phyloP scores from a whole-genome alignment of 2,329 filamentous ascomycete species.

The Aspergillus melleus region DNA sequence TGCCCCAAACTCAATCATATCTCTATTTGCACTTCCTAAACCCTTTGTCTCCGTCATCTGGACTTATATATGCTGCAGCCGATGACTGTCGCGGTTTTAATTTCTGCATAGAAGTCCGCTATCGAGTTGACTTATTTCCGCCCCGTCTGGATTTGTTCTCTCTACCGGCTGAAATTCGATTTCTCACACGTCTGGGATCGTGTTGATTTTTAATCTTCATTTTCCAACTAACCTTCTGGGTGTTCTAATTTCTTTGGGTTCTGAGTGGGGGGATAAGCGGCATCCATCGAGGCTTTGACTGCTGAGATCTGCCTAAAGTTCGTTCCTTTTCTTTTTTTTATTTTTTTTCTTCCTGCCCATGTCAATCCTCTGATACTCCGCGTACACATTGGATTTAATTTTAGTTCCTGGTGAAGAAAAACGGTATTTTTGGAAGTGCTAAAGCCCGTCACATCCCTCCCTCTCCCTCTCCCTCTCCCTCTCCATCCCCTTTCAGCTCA shows the following conservation, averaged over 20 bases:
- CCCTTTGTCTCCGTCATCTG: constrained; percentile 10
- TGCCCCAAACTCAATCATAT: constrained; percentile 11
- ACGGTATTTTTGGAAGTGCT: constrained; percentile 15
- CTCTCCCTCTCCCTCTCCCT: constrained; percentile 5
- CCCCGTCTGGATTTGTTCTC: background rate
- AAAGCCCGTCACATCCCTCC: constrained; percentile 12
- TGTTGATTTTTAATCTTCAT: background rate
- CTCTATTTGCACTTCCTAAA: constrained; percentile 21
- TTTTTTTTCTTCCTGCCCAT: constrained; percentile 5
- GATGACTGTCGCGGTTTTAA: constrained; percentile 16
- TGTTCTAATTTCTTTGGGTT: background rate
- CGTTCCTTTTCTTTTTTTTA: background rate
- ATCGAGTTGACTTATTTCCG: background rate
- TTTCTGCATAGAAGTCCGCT: background rate
- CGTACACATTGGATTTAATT: background rate
- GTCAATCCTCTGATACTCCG: constrained; percentile 1
- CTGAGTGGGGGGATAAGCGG: background rate
- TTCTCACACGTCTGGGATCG: background rate
- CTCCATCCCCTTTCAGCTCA: constrained; percentile 8
- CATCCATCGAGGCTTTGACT: background rate
- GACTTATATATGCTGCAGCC: constrained; percentile 13
- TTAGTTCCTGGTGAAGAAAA: constrained; percentile 13
- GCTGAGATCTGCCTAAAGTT: background rate
- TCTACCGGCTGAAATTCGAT: background rate
- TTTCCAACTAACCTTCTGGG: background rate